These are phyloP conservation scores for Chlamydomonas applanata DNA, from an alignment of 139 green algal genomes.

Conservation along the genomic window DNA sequence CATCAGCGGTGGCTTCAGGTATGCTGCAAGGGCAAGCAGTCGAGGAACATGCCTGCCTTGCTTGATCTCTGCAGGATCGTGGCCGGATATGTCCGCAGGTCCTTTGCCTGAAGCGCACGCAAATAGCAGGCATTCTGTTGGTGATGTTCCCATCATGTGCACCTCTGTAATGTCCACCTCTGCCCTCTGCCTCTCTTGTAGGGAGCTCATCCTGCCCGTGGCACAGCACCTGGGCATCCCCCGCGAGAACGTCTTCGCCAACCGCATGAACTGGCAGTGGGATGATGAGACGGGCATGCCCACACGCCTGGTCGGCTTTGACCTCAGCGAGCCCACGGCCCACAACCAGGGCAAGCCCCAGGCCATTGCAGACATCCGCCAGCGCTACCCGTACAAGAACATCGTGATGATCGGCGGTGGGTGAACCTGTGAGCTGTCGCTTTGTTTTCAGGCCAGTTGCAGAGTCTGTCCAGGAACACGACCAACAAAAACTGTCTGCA, in stretches of 20 bases:
- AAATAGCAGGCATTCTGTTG: too few relatives aligned
- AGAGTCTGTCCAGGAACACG: not conserved
- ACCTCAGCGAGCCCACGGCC: slow-evolving; percentile 56
- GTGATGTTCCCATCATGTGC: too few relatives aligned
- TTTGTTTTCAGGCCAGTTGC: too few relatives aligned
- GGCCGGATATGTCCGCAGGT: too few relatives aligned
- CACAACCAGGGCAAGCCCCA: slow-evolving; percentile 63
- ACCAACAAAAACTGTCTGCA: too few relatives aligned
- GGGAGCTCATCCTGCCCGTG: slow-evolving; percentile 71
- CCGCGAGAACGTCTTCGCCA: slow-evolving; percentile 66
- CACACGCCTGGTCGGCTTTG: slow-evolving; percentile 65
- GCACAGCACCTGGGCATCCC: slow-evolving; percentile 58
- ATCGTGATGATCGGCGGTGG: slow-evolving; percentile 65
- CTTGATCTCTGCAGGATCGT: too few relatives aligned
- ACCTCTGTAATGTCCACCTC: too few relatives aligned
- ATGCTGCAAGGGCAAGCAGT: too few relatives aligned
- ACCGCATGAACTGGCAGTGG: slow-evolving; percentile 74
- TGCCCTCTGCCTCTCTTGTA: too few relatives aligned
- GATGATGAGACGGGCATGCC: slow-evolving; percentile 54
- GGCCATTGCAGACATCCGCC: slow-evolving; percentile 51
- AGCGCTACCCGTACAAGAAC: slow-evolving; percentile 65
- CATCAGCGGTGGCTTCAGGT: slow-evolving; percentile 72
- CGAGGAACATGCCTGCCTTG: too few relatives aligned
- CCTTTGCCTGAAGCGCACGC: too few relatives aligned
- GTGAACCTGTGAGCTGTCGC: too few relatives aligned